Evolutionary conservation across 176 grass and related monocot species (phyloP).

Genomic region (Bonia amplexicaulis): DNA sequence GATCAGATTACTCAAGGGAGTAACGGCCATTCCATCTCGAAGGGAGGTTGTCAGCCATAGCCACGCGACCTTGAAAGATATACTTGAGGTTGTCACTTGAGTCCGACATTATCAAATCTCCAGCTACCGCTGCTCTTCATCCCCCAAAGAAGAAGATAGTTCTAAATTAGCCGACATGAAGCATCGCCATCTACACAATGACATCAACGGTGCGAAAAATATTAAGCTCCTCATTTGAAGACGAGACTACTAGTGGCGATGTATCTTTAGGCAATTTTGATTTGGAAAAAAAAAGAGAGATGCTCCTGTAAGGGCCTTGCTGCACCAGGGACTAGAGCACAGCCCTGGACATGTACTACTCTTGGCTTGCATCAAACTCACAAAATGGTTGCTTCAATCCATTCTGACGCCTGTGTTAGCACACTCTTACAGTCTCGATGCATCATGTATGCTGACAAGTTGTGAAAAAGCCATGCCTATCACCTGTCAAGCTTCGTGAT

Average conservation of each 20-base stretch:
- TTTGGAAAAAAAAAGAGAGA: background rate
- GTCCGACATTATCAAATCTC: background rate
- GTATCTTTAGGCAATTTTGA: slow-evolving; percentile 17
- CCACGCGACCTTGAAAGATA: slow-evolving; percentile 34
- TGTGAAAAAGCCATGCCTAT: background rate
- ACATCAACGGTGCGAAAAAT: background rate
- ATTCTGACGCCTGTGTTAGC: background rate
- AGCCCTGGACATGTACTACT: background rate
- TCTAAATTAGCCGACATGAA: background rate
- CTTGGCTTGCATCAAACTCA: background rate
- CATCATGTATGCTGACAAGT: background rate
- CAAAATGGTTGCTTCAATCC: background rate
- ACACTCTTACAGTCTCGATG: background rate
- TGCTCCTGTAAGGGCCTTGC: background rate
- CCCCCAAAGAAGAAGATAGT: background rate
- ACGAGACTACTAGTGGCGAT: background rate
- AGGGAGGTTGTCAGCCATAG: slow-evolving; percentile 23
- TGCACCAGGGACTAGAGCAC: background rate
- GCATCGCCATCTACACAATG: background rate
- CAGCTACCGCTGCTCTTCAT: background rate
- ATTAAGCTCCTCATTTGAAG: background rate
- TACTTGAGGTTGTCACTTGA: slow-evolving; percentile 33
- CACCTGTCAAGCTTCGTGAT: background rate
- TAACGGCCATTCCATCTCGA: slow-evolving; percentile 21
- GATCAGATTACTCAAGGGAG: slow-evolving; percentile 54